Percentiles rank a stretch among this genome's conserved stretches.
Conservation (phyloP, 1,139 yeast species). For the Waltiozyma sp. region DNA sequence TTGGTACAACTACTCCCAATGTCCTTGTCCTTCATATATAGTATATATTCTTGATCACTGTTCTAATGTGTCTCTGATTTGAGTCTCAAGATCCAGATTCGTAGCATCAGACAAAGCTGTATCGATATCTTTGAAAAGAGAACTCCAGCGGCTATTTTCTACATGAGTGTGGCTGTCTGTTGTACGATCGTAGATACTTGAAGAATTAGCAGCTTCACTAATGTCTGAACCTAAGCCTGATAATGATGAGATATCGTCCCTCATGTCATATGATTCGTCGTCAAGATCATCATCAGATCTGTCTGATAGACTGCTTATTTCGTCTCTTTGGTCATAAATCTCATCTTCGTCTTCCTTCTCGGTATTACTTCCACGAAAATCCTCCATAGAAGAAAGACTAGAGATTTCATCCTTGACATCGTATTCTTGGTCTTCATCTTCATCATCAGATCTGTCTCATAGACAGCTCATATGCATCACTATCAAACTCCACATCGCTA, state of each 20-base stretch:
- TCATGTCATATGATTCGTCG: neutral
- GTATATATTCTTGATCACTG: too few species aligned
- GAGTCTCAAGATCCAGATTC: neutral
- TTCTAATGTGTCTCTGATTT: too few species aligned
- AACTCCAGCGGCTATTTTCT: slow-evolving; percentile 11
- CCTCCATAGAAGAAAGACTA: neutral
- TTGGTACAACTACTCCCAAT: too few species aligned
- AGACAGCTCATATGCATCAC: slow-evolving; percentile 1
- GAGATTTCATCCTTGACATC: neutral
- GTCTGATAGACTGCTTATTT: neutral
- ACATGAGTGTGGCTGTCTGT: neutral
- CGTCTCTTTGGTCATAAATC: slow-evolving; percentile 1
- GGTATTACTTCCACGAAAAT: too few species aligned
- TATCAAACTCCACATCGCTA: too few species aligned
- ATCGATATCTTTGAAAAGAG: slow-evolving; percentile 14
- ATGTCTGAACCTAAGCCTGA: neutral
- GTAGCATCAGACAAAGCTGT: slow-evolving; percentile 12
- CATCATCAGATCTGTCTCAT: neutral
- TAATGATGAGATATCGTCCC: neutral
- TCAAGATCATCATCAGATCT: neutral
- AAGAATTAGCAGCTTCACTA: neutral
- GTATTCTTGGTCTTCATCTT: neutral
- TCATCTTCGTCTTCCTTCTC: neutral
- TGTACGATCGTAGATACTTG: neutral
- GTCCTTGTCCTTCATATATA: too few species aligned